Conservation (phyloP, 495 filamentous ascomycete species). For the Penicillium canescens region DNA sequence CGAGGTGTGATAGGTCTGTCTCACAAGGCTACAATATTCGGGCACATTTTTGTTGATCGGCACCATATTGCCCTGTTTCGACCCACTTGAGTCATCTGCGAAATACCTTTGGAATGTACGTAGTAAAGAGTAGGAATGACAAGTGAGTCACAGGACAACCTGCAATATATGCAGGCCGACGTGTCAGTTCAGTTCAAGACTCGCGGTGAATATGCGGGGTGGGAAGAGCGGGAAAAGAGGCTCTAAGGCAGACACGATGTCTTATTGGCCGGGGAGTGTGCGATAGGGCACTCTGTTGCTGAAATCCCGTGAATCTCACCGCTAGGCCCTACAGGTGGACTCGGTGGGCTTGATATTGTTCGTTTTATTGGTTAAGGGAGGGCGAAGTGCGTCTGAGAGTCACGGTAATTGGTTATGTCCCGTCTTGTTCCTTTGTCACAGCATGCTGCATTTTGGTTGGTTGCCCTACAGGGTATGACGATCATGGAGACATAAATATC, state of each 20-base stretch:
- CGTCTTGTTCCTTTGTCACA: not conserved
- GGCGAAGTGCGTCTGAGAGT: no score
- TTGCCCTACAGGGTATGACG: constrained; percentile 25
- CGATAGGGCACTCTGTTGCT: not conserved
- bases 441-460: constrained; percentile 20
- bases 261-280: constrained; percentile 1
- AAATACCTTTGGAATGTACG: no score
- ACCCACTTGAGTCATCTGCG: not conserved
- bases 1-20: not conserved
- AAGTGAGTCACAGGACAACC: no score
- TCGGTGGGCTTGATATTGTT: not conserved
- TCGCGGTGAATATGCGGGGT: constrained; percentile 7
- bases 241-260: not conserved
- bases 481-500: constrained; percentile 21
- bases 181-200: not conserved
- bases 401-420: not conserved
- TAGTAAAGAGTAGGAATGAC: no score
- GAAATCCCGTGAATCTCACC: constrained; percentile 1
- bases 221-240: constrained; percentile 1
- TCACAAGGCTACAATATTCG: not conserved
- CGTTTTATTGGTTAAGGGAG: not conserved
- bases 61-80: not conserved
- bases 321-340: constrained; percentile 1
- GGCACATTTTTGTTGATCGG: not conserved
- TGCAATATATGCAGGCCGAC: not conserved